phyloP scores from a whole-genome alignment of 192 early-diverging fungal genomes.

The Phycomyces nitens region DNA sequence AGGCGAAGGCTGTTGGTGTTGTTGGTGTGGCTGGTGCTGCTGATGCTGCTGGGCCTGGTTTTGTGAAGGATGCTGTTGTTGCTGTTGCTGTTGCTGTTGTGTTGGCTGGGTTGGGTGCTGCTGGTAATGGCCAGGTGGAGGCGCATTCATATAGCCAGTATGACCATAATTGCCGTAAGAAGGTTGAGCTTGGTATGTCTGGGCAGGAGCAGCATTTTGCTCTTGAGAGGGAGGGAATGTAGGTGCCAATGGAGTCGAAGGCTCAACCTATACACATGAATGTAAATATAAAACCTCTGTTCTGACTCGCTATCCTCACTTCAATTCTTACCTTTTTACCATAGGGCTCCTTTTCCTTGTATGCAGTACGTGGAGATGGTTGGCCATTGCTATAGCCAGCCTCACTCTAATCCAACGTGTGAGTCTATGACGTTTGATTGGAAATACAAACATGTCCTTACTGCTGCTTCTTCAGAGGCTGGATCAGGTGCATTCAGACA shows the following conservation, averaged over 20 bases:
- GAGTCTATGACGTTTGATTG: not conserved
- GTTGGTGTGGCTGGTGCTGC: conserved; percentile 14
- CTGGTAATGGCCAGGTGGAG: not conserved
- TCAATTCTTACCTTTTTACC: not conserved
- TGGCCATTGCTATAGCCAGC: not conserved
- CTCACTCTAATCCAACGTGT: not conserved
- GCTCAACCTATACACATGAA: not conserved
- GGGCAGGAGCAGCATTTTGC: not conserved
- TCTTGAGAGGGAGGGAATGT: not conserved
- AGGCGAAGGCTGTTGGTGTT: conserved; percentile 7
- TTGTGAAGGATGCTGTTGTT: not conserved
- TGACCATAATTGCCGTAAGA: conserved; percentile 9
- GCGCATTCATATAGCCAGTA: conserved; percentile 3
- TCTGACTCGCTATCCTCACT: too few species aligned
- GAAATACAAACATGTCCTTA: not conserved
- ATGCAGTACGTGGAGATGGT: not conserved
- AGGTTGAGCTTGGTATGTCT: not conserved
- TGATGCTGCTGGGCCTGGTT: conserved; percentile 7
- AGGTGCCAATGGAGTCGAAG: not conserved
- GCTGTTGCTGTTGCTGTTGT: not conserved
- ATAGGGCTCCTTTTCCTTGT: not conserved
- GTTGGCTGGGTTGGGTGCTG: conserved; percentile 4
- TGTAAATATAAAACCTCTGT: not conserved
- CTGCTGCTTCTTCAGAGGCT: conserved; percentile 1
- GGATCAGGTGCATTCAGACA: conserved; percentile 85